Evolutionary conservation across 2,329 filamentous ascomycete species (phyloP), one percentile per base, ranked within the genome.

Genomic region (Cadophora luteo-olivacea): DNA sequence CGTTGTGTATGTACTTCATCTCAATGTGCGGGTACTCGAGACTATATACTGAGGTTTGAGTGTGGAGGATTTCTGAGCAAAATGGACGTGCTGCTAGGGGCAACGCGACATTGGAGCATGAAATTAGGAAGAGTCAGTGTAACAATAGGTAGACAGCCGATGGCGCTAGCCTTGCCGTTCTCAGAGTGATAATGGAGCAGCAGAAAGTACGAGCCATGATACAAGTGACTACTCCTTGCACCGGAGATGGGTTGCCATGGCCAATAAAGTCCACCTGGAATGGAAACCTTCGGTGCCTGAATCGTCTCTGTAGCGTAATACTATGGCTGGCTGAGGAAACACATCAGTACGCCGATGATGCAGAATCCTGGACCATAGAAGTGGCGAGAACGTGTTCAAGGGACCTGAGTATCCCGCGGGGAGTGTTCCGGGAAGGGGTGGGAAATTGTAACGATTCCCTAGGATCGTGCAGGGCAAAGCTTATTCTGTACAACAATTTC

Each of bases 81-180:
- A 51, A 61, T 57, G 63, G 61, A 67, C 63, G 57, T 65, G 70
- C 74, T 75, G 73, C 72, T 69, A 75, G 72, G 74, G 73, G 74
- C 72, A 75, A 75, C 70, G 64, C 36, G 51, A 60, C 71, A 69
- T 65, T 51, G 69, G 58, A 72, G 67, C 58, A 54, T 55, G 70
- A 76, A 73, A 76, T 75, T 75, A 74, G 64, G 60, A 70, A 71
- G 71, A 73, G 72, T 74, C 74, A 74, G 75, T 75, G 65, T 61
- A 57, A 76, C 74, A 74, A 70, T 69, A 67, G 48, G 65, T 65
- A 69, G 58, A 33, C 65, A 58, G 61, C 65, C 67, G 62, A 66
- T 69, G 67, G 69, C 69, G 68, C 66, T 57, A 71, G 54, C 52
- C 29, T 61, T 70, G 57, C 67, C 69, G 76, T 77, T 75, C 73